phyloP scores from a whole-genome alignment of 108 stramenopile genomes.

The Epithemia pelagica region DNA sequence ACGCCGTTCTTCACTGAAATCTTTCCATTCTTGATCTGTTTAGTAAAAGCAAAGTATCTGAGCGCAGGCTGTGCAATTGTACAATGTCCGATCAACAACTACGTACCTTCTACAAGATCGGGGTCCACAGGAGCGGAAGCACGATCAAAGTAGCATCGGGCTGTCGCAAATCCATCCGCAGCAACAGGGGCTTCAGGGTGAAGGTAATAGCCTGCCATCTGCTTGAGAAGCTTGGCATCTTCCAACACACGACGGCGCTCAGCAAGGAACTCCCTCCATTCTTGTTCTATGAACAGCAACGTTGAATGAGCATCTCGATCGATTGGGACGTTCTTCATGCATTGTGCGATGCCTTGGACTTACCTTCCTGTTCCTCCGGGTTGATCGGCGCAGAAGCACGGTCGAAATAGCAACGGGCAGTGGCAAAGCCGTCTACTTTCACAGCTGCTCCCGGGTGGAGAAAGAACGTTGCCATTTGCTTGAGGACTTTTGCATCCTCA shows the following conservation, averaged over 20 bases:
- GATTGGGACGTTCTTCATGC: too few relatives aligned
- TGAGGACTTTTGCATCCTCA: constrained; percentile 50
- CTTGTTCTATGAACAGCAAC: constrained; percentile 22
- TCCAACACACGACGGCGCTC: constrained; percentile 50
- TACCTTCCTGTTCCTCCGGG: constrained; percentile 15
- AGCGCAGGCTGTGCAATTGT: constrained; percentile 31
- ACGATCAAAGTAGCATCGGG: constrained; percentile 47
- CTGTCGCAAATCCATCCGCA: constrained; percentile 19
- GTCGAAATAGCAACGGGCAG: constrained; percentile 44
- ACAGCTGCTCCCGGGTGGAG: constrained; percentile 57
- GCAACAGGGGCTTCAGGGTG: constrained; percentile 37
- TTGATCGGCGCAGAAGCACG: constrained; percentile 33
- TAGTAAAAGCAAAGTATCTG: constrained; percentile 29
- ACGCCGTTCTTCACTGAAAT: constrained; percentile 46
- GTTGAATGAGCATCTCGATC: constrained; percentile 17
- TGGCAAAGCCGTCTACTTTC: constrained; percentile 16
- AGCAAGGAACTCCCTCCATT: constrained; percentile 15
- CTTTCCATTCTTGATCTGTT: constrained; percentile 30
- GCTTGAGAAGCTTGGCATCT: constrained; percentile 40
- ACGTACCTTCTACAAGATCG: background rate
- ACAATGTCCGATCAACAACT: constrained; percentile 9
- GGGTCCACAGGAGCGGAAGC: constrained; percentile 29
- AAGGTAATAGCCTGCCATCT: constrained; percentile 26
- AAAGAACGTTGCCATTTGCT: constrained; percentile 49
- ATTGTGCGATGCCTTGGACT: too few relatives aligned